Percentiles rank a stretch among this genome's conserved stretches.
Conservation (phyloP, 495 filamentous ascomycete species). For the Venustampulla echinocandica region DNA sequence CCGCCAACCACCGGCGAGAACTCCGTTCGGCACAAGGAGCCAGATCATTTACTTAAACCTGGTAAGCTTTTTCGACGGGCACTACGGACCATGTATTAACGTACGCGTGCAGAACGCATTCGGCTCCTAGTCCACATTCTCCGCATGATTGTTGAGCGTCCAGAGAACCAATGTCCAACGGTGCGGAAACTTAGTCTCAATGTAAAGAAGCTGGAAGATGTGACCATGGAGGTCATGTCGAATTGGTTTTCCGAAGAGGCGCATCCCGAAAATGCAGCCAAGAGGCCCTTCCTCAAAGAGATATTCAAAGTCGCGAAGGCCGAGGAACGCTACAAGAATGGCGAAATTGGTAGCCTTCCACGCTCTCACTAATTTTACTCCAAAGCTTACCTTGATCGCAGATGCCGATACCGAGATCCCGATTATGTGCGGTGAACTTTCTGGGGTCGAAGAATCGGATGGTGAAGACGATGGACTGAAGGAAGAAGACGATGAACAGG, state of each 20-base stretch:
- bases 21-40: constrained; percentile 62
- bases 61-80: constrained; percentile 38
- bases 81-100: neutral
- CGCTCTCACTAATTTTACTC: neutral
- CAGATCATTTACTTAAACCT: constrained; percentile 72
- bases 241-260: constrained; percentile 36
- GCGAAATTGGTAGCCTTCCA: constrained; percentile 46
- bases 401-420: constrained; percentile 12
- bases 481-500: constrained; percentile 15
- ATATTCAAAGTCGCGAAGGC: constrained; percentile 57
- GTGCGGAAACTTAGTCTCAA: constrained; percentile 23
- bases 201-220: constrained; percentile 37
- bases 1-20: constrained; percentile 42
- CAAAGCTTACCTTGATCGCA: constrained; percentile 5
- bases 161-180: constrained; percentile 28
- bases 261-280: constrained; percentile 32
- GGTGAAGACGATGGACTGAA: constrained; percentile 14
- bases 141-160: constrained; percentile 39
- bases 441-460: constrained; percentile 8
- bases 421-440: constrained; percentile 19
- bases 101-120: constrained; percentile 44
- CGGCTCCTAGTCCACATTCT: constrained; percentile 55
- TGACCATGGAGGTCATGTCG: constrained; percentile 36
- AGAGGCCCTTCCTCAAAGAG: constrained; percentile 46
- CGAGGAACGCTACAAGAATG: constrained; percentile 52